Evolutionary conservation across 805 yeast genomes (phyloP).

Genomic region (Wickerhamiella dianesei): DNA sequence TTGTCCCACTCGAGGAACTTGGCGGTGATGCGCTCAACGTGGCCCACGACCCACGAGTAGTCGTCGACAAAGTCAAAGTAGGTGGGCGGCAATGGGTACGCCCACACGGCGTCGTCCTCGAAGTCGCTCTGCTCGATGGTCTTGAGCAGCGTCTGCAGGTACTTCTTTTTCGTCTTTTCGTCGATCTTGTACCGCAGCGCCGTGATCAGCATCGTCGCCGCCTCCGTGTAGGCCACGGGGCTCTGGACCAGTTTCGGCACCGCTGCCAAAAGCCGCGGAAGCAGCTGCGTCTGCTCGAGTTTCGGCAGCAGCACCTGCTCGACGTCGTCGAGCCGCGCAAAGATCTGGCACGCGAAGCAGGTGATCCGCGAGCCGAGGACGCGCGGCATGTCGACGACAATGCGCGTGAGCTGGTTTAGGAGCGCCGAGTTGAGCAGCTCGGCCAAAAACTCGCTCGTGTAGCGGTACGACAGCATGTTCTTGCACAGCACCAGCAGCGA

Average conservation of each 20-base stretch:
- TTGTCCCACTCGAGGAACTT: neutral
- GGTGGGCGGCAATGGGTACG: neutral
- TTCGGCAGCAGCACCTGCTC: neutral
- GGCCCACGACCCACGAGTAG: neutral
- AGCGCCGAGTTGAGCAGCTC: neutral
- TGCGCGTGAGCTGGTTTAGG: neutral
- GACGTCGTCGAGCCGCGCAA: neutral
- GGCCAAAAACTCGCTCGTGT: neutral
- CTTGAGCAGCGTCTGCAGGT: neutral
- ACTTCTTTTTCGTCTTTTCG: neutral
- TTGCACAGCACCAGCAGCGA: neutral
- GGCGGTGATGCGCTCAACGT: neutral
- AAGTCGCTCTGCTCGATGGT: neutral
- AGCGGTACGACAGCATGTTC: slow-evolving; percentile 1
- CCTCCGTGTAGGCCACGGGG: neutral
- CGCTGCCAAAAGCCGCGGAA: neutral
- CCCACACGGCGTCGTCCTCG: neutral
- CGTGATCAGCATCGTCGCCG: neutral
- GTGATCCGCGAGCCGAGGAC: neutral
- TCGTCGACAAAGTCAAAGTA: neutral
- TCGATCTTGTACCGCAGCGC: neutral
- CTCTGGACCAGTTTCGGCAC: neutral
- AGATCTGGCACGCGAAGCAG: neutral
- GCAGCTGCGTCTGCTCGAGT: neutral
- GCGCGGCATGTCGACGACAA: neutral